These are phyloP conservation scores for Hypoxylon sp. DNA, from an alignment of 2,329 filamentous ascomycete genomes.

Conservation along the genomic window DNA sequence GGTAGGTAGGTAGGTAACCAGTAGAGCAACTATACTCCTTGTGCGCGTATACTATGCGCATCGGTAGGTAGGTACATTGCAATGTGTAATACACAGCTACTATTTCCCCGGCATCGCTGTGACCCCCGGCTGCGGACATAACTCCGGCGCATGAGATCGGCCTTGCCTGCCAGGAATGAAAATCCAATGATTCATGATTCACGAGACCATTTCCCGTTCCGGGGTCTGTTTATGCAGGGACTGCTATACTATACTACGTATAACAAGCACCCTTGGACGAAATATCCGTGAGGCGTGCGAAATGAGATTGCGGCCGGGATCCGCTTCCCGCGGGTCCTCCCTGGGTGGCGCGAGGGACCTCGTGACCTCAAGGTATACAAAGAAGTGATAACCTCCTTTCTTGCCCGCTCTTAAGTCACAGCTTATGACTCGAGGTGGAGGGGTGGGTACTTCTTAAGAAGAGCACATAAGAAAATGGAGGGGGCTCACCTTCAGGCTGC, in stretches of 20 bases:
- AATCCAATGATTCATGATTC: conserved; percentile 16
- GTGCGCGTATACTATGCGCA: neutral
- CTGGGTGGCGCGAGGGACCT: neutral
- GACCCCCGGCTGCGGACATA: conserved; percentile 18
- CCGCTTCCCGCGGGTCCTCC: conserved; percentile 24
- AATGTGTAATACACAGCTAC: conserved; percentile 24
- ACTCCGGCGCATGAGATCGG: conserved; percentile 17
- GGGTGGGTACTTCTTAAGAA: neutral
- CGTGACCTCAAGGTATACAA: neutral
- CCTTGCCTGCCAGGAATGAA: conserved; percentile 8
- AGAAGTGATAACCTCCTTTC: neutral
- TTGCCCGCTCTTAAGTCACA: neutral
- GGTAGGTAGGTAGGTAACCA: too few species aligned
- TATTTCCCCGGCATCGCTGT: conserved; percentile 12
- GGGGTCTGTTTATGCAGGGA: conserved; percentile 18
- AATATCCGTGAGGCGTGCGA: conserved; percentile 25
- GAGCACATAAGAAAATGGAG: neutral
- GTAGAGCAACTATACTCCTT: conserved; percentile 15
- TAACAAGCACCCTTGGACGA: conserved; percentile 12
- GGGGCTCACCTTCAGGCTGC: conserved; percentile 68
- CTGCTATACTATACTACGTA: neutral
- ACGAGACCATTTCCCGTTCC: conserved; percentile 13
- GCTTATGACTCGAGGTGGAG: neutral
- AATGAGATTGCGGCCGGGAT: conserved; percentile 30
- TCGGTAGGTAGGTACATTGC: conserved; percentile 3